Evolutionary conservation across 73 alveolate genomes (phyloP).

Genomic region (Stentor coeruleus): DNA sequence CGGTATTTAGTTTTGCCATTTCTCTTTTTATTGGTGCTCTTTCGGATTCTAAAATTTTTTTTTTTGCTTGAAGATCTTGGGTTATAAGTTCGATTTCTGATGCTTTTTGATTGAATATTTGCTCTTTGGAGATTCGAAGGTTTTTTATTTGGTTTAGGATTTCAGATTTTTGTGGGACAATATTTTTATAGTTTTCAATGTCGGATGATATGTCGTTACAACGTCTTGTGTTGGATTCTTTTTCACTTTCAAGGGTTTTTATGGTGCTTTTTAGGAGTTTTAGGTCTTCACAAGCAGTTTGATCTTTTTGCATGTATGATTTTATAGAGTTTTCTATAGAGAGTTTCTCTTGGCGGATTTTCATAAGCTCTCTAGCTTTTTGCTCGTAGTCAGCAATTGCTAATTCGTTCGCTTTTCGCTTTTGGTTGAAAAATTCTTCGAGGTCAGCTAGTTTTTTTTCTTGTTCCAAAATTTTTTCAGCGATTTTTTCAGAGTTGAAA

Average conservation of each 20-base stretch:
- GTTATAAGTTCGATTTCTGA: no score
- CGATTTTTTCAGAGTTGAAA: slow-evolving; percentile 48
- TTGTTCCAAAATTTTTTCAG: slow-evolving; percentile 45
- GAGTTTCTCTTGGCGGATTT: slow-evolving; percentile 27
- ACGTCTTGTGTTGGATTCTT: neutral
- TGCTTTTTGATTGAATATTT: no score
- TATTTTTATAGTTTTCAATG: no score
- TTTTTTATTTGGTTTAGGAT: no score
- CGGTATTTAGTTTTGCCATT: neutral
- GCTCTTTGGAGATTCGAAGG: no score
- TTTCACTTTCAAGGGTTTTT: neutral
- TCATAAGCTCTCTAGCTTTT: neutral
- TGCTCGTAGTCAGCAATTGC: slow-evolving; percentile 43
- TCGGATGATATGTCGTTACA: neutral
- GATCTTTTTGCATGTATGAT: slow-evolving; percentile 22
- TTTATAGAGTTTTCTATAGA: slow-evolving; percentile 40
- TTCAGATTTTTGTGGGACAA: no score
- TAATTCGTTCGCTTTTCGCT: slow-evolving; percentile 57
- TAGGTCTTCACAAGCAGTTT: neutral
- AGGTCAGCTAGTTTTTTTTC: slow-evolving; percentile 44
- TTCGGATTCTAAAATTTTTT: neutral
- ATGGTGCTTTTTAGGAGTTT: neutral
- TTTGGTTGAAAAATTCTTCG: slow-evolving; percentile 51
- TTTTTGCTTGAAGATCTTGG: no score
- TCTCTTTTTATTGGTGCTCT: neutral